Percentiles rank a stretch among this genome's conserved stretches.
These are phyloP conservation scores for Saccharum hybrid DNA, from an alignment of 202 grass and related monocot genomes.

Conservation along the genomic window DNA sequence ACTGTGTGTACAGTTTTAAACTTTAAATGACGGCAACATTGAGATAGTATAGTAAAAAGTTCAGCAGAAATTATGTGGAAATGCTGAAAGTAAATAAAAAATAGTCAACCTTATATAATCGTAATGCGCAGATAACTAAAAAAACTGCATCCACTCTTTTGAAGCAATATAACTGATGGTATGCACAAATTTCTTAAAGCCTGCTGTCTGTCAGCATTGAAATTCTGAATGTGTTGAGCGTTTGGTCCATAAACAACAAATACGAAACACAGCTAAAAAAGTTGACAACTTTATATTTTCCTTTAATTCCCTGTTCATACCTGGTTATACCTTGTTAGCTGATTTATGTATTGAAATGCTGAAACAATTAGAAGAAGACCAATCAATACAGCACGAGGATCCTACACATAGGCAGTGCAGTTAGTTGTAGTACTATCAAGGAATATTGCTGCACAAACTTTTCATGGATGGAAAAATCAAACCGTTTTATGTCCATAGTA, in stretches of 20 bases:
- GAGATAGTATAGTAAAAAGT: constrained; percentile 24
- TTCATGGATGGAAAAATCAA: constrained; percentile 24
- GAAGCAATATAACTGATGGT: background rate
- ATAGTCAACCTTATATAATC: constrained; percentile 6
- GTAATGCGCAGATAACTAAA: background rate
- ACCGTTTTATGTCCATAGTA: constrained; percentile 84
- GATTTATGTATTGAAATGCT: constrained; percentile 91
- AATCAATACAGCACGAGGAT: constrained; percentile 85
- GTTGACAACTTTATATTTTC: background rate
- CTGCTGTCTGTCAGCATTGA: background rate
- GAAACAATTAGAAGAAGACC: constrained; percentile 79
- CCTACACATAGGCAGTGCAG: constrained; percentile 47
- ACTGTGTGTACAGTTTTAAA: background rate
- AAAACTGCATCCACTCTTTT: constrained; percentile 3
- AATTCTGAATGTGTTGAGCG: background rate
- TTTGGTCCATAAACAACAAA: constrained; percentile 29
- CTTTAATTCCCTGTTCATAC: constrained; percentile 49
- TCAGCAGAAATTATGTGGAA: background rate
- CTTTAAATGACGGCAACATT: background rate
- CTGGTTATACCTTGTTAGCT: constrained; percentile 81
- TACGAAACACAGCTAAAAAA: constrained; percentile 2
- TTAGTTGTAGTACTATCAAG: constrained; percentile 15
- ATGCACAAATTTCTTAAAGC: constrained; percentile 9
- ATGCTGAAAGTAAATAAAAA: background rate
- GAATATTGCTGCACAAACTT: constrained; percentile 12